Conservation (phyloP, 176 grass and related monocot species). For the Aegilops bicornis region DNA sequence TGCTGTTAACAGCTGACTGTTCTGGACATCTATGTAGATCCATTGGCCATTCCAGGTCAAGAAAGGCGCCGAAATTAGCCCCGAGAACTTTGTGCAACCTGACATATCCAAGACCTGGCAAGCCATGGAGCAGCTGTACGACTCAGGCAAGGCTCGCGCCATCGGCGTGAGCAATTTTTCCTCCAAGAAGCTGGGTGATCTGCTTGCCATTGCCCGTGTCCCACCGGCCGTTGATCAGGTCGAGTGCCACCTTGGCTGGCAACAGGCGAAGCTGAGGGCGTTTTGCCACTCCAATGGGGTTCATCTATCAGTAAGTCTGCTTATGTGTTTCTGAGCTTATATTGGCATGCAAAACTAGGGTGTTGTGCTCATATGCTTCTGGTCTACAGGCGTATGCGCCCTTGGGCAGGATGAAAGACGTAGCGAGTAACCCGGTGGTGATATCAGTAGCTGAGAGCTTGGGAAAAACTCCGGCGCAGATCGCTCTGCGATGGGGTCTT, state of each 20-base stretch:
- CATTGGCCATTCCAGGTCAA: slow-evolving; percentile 78
- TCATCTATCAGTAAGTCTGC: slow-evolving; percentile 60
- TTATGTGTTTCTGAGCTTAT: not conserved
- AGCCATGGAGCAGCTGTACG: slow-evolving; percentile 69
- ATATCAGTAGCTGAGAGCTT: slow-evolving; percentile 49
- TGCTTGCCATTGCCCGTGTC: slow-evolving; percentile 55
- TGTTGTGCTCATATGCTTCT: slow-evolving; percentile 15
- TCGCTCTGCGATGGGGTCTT: slow-evolving; percentile 61
- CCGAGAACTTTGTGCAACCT: slow-evolving; percentile 57
- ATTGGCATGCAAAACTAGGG: not conserved
- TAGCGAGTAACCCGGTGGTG: slow-evolving; percentile 38
- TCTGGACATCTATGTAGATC: slow-evolving; percentile 41
- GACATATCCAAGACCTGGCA: slow-evolving; percentile 64
- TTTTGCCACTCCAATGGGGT: slow-evolving; percentile 58
- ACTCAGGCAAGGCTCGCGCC: slow-evolving; percentile 63
- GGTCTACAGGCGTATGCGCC: slow-evolving; percentile 60
- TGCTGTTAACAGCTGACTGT: not conserved
- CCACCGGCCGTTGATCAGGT: slow-evolving; percentile 73
- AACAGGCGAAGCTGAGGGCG: slow-evolving; percentile 55
- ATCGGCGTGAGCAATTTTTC: slow-evolving; percentile 89
- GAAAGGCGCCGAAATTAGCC: slow-evolving; percentile 39
- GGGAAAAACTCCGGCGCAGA: slow-evolving; percentile 64
- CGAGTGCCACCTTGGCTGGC: slow-evolving; percentile 74
- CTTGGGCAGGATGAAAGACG: slow-evolving; percentile 44
- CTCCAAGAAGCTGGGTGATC: slow-evolving; percentile 65